These are phyloP conservation scores for Rhizophora mangle DNA, from an alignment of 345 rosid species.

Conservation along the genomic window DNA sequence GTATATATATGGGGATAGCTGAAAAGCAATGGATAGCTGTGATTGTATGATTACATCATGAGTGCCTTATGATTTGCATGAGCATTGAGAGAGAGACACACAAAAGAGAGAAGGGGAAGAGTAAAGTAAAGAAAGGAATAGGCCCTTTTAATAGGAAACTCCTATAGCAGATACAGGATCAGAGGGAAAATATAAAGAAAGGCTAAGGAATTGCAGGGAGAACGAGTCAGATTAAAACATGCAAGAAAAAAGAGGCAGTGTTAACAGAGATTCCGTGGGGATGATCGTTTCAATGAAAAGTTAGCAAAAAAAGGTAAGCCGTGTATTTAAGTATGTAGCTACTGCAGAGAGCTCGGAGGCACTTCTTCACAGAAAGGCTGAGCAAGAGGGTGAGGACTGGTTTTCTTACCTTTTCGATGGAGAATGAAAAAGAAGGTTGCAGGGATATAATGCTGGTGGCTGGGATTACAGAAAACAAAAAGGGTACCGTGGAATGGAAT, in stretches of 20 bases:
- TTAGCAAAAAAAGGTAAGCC: slow-evolving; percentile 10
- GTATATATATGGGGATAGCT: slow-evolving; percentile 9
- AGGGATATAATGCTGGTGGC: slow-evolving; percentile 5
- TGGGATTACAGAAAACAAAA: slow-evolving; percentile 2
- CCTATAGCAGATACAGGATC: slow-evolving; percentile 30
- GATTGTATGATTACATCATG: slow-evolving; percentile 65
- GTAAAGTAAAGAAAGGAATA: slow-evolving; percentile 29
- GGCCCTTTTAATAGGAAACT: slow-evolving; percentile 43
- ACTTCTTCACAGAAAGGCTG: neutral
- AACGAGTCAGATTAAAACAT: slow-evolving; percentile 21
- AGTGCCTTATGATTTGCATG: slow-evolving; percentile 88
- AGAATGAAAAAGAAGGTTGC: slow-evolving; percentile 9
- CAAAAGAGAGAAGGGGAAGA: neutral
- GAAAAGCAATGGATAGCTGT: slow-evolving; percentile 32
- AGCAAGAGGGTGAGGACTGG: neutral
- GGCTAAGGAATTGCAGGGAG: slow-evolving; percentile 30
- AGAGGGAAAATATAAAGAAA: neutral
- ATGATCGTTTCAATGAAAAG: slow-evolving; percentile 19
- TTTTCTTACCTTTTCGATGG: slow-evolving; percentile 2
- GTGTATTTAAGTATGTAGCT: slow-evolving; percentile 4
- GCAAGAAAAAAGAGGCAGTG: slow-evolving; percentile 23
- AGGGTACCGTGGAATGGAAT: slow-evolving; percentile 11
- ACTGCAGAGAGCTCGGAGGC: slow-evolving; percentile 8
- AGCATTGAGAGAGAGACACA: slow-evolving; percentile 19
- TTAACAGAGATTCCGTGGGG: slow-evolving; percentile 29